Conservation (phyloP, 1,284 basidiomycete genomes). For the Rhodotorula glutinis region DNA sequence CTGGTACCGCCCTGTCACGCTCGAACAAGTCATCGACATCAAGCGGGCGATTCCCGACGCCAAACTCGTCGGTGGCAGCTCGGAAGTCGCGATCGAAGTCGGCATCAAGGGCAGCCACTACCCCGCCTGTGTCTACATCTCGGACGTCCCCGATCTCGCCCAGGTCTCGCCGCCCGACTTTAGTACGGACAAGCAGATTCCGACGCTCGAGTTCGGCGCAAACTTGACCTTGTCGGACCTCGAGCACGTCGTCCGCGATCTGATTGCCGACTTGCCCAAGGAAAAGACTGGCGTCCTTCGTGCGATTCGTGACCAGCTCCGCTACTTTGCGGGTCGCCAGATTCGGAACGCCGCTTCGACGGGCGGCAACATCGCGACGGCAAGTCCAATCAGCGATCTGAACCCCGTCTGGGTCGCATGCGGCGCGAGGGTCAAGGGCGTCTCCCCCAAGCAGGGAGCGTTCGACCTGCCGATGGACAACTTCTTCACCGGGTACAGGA, state of each 20-base stretch:
- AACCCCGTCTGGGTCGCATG: constrained; percentile 50
- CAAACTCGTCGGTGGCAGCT: constrained; percentile 36
- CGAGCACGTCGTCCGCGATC: constrained; percentile 36
- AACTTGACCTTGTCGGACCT: constrained; percentile 43
- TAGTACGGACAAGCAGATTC: background rate
- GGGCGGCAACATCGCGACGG: constrained; percentile 49
- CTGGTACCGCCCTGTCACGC: constrained; percentile 37
- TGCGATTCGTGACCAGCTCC: constrained; percentile 40
- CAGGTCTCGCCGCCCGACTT: constrained; percentile 17
- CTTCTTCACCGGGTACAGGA: constrained; percentile 48
- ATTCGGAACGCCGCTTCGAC: constrained; percentile 48
- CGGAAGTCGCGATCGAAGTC: constrained; percentile 42
- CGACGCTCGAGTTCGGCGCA: constrained; percentile 44
- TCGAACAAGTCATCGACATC: constrained; percentile 35
- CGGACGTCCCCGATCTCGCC: constrained; percentile 39
- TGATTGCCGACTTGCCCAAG: constrained; percentile 23
- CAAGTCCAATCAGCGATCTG: constrained; percentile 49
- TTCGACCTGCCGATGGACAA: constrained; percentile 35
- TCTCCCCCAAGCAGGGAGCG: constrained; percentile 38
- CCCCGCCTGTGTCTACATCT: constrained; percentile 39
- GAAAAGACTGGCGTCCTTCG: constrained; percentile 26
- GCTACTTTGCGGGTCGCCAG: constrained; percentile 48
- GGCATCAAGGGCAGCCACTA: constrained; percentile 41
- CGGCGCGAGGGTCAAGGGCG: constrained; percentile 33
- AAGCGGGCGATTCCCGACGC: constrained; percentile 26